Base-by-base conservation (phyloP, 768 basidiomycete genomes). In the Auriscalpium microsporum region DNA sequence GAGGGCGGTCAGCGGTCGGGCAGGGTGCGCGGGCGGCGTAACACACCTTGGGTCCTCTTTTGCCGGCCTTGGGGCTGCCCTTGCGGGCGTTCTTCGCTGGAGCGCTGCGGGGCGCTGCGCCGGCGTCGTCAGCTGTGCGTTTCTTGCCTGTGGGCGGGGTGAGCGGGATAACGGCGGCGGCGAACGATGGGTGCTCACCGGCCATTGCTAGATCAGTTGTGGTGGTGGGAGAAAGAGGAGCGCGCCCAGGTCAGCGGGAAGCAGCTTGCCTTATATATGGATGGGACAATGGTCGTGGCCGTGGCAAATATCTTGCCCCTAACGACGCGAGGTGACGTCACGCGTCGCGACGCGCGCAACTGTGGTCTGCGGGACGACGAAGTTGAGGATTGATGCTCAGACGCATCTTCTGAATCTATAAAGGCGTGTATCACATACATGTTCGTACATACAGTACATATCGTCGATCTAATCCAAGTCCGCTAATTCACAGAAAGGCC, bases 31-130 rank as follows among this genome's bases (percentile, higher is more conserved):
- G 21, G 48, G 38, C 37, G 36, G 50, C 47, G 47, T 35, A 50
- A 46, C 70, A 60, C 51, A 78, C 81, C 76, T 82, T 84, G 55
- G 72, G 66, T 38, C 72, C 74, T 56, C 73, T 77, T 49, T 70
- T 73, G 46, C 68, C 69, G 19, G 42, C 40, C 13, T 42, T 35
- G 0, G 67, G 68, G 1, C 66, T 66, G 53, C 61, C 68, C 53
- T 66, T 72, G 40, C 67, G 54, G 28, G 73, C 56, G 37, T 68
- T 56, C 50, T 59, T 56, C 8, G 56, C 49, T 42, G n/a, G 14
- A 28, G 42, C 36, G 40, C 50, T 17, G 42, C 79, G 75, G 17
- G 78, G 72, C 57, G 68, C 69, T 9, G 67, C 55, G 19, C 62
- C 56, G 19, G 65, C 64, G 8, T 72, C 76, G 8, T 73, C 70